phyloP scores from a whole-genome alignment of 306 rosid genomes.

The Glycine latifolia region DNA sequence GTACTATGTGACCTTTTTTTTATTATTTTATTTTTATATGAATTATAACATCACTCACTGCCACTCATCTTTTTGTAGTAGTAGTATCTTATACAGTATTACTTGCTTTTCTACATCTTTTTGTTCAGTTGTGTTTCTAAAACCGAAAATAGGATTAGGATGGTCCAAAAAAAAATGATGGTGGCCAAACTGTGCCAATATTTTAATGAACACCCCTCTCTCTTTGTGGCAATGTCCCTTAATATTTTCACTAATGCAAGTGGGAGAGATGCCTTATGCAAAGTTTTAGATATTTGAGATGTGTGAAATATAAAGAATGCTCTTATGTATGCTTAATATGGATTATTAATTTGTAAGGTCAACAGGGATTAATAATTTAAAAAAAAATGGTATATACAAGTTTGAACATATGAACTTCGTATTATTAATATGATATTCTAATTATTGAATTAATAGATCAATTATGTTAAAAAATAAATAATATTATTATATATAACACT shows the following conservation, averaged over 20 bases:
- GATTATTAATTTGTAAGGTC: too few relatives aligned
- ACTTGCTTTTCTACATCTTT: not conserved
- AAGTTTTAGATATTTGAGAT: constrained; percentile 39
- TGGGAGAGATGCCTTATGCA: constrained; percentile 37
- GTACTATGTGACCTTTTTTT: constrained; percentile 17
- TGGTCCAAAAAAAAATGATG: constrained; percentile 17
- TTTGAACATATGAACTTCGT: too few relatives aligned
- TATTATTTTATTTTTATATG: constrained; percentile 22
- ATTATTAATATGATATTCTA: too few relatives aligned
- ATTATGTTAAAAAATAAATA: too few relatives aligned
- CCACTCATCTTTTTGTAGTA: not conserved
- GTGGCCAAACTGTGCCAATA: constrained; percentile 44
- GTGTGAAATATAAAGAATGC: not conserved
- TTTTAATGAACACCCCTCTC: constrained; percentile 33
- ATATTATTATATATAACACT: too few relatives aligned
- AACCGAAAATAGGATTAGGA: constrained; percentile 22
- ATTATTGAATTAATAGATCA: too few relatives aligned
- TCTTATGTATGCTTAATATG: too few relatives aligned
- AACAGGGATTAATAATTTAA: too few relatives aligned
- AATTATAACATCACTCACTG: constrained; percentile 27
- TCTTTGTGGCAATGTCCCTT: constrained; percentile 37
- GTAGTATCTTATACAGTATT: not conserved
- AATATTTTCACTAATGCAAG: constrained; percentile 40
- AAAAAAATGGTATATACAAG: too few relatives aligned
- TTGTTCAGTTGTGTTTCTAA: not conserved